Percentiles rank a stretch among this genome's conserved stretches.
These are phyloP conservation scores for Setaria italica DNA, from an alignment of 202 grass and related monocot species.

Conservation along the genomic window DNA sequence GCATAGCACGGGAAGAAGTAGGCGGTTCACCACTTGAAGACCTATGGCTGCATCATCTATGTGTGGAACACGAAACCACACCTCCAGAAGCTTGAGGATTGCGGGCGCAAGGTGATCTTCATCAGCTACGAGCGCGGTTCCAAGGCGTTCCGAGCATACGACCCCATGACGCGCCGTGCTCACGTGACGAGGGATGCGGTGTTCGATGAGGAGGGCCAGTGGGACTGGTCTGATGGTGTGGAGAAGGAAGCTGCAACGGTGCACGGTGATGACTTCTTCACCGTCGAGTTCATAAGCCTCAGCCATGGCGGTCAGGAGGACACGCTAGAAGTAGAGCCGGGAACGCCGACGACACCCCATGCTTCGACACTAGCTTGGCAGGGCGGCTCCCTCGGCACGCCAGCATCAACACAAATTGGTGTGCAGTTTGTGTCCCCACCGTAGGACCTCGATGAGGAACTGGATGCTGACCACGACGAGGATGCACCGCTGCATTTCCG, in stretches of 20 bases:
- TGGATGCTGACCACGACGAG: background rate
- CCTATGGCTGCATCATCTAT: background rate
- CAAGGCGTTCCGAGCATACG: background rate
- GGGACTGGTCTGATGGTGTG: accelerated
- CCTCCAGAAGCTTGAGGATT: background rate
- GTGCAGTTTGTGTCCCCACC: background rate
- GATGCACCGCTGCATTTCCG: background rate
- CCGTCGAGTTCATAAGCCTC: background rate
- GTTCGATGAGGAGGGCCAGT: background rate
- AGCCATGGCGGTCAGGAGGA: too few relatives aligned
- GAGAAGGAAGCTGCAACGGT: accelerated
- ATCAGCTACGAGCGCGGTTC: background rate
- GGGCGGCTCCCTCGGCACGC: too few relatives aligned
- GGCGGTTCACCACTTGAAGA: background rate
- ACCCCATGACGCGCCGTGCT: background rate
- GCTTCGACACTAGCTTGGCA: background rate
- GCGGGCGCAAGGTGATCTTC: background rate
- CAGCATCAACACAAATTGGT: background rate
- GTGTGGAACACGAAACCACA: background rate
- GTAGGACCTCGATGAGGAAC: accelerated
- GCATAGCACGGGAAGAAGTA: background rate
- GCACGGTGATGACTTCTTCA: background rate
- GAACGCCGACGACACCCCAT: background rate
- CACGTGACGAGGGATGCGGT: background rate
- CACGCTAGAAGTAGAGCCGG: background rate